Conservation (phyloP, 2,329 filamentous ascomycete genomes). For the Pseudocercospora cruenta region DNA sequence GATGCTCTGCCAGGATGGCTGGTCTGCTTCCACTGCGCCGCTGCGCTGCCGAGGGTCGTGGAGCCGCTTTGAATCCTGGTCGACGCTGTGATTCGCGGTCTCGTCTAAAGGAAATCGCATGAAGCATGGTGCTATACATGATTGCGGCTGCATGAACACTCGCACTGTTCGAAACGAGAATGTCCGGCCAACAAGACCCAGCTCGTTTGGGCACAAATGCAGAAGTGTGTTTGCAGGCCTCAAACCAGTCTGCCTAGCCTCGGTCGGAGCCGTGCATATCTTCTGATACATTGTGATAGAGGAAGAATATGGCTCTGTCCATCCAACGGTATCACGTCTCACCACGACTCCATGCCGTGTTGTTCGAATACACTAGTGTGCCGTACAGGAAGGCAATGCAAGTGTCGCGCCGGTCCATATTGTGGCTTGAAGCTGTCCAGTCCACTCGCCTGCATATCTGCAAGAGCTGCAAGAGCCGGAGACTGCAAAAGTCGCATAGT, state of each 20-base stretch:
- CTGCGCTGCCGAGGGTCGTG: constrained; percentile 6
- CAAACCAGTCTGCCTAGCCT: neutral
- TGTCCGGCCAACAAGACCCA: neutral
- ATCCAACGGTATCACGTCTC: constrained; percentile 1
- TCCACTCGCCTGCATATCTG: neutral
- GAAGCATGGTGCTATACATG: constrained; percentile 5
- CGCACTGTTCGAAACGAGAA: constrained; percentile 8
- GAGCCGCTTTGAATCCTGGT: constrained; percentile 1
- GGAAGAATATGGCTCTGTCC: neutral
- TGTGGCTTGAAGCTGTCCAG: neutral
- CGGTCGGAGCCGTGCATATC: constrained; percentile 3
- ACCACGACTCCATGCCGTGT: neutral
- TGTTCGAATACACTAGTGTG: constrained; percentile 1
- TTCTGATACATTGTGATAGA: neutral
- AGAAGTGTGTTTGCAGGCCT: constrained; percentile 4
- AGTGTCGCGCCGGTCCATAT: neutral
- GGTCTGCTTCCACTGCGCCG: constrained; percentile 4
- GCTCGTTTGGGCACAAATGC: constrained; percentile 8
- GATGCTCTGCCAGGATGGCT: constrained; percentile 1
- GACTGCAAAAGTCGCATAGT: neutral
- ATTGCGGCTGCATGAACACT: constrained; percentile 9
- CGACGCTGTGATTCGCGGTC: constrained; percentile 5
- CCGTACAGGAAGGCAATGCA: constrained; percentile 3
- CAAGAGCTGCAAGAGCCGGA: constrained; percentile 3
- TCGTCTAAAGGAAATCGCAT: constrained; percentile 6